Base-by-base conservation (phyloP, 805 yeast species). In the Saccharomycopsis sp. region DNA sequence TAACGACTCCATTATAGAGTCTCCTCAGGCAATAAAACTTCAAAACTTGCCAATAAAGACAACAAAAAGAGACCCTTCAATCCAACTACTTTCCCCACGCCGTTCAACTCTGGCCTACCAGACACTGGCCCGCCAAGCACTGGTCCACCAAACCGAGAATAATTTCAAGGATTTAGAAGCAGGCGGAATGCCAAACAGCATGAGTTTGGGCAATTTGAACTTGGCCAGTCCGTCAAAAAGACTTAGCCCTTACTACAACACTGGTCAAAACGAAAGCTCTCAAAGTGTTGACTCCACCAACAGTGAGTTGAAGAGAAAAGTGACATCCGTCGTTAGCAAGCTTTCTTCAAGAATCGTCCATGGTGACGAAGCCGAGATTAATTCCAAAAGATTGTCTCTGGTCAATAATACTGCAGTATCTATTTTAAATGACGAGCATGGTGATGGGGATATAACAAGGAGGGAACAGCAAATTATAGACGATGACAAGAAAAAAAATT, bases 341-440 rank as follows among this genome's bases (percentile, higher is more conserved):
- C 41, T 47, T 22, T 38, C 43, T n/a, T 35, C 39, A 5, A 19
- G 50, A 22, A 36, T 47, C 25, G 48, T 47, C 19, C 43, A 36
- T 29, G 50, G 50, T 12, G 45, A 41, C 21, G 48, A 44, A 13
- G 17, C 26, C 4, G 48, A 47, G 8, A 33, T n/a, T 16, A 32
- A 20, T 23, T 20, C 27, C 9, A 35, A 38, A 20, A 27, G 40
- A 22, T 12, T 39, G 3, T 32, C 45, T 13, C 30, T 20, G 3
- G 30, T 23, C 5, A 38, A 27, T 10, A 40, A 37, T 27, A 19
- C 21, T 2, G 7, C 35, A 9, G 22, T 40, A 13, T 34, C 37
- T 3, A 40, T 41, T 17, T 26, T 41, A 22, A 40, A 44, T 26
- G 45, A 37, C 16, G 48, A 39, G 16, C 26, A 36, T 22, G 45